A percentile compares a stretch with the other conserved stretches of the same genome.
phyloP scores from a whole-genome alignment of 2,329 filamentous ascomycete genomes.

The Podosphaera leucotricha region DNA sequence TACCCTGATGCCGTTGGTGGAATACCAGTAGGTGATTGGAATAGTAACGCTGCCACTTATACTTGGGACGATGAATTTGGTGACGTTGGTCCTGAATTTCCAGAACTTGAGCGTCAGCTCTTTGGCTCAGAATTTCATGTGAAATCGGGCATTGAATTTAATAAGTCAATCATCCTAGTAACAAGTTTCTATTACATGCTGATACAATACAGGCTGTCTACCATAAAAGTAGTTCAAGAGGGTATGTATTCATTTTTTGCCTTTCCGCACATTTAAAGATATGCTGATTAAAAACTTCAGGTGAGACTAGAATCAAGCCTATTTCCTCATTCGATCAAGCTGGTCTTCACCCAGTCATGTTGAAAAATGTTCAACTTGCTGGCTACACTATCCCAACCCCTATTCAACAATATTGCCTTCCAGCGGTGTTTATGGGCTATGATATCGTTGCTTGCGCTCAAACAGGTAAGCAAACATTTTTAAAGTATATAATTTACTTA shows the following conservation, averaged over 20 bases:
- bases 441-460: slow-evolving; percentile 82
- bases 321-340: slow-evolving; percentile 43
- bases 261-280: not conserved
- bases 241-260: not conserved
- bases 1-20: slow-evolving; percentile 6
- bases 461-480: slow-evolving; percentile 39
- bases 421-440: slow-evolving; percentile 49
- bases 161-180: slow-evolving; percentile 24
- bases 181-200: not conserved
- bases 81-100: slow-evolving; percentile 52
- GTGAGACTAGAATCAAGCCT: slow-evolving; percentile 26
- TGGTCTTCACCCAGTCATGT: slow-evolving; percentile 65
- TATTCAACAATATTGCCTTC: slow-evolving; percentile 68
- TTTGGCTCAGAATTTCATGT: slow-evolving; percentile 35
- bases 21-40: slow-evolving; percentile 10
- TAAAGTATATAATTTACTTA: not conserved
- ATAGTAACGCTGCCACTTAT: slow-evolving; percentile 27
- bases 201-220: slow-evolving; percentile 1
- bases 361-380: slow-evolving; percentile 51
- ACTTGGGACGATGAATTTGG: slow-evolving; percentile 71
- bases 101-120: slow-evolving; percentile 49
- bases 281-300: slow-evolving; percentile 18
- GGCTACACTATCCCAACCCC: slow-evolving; percentile 56
- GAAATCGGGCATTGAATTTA: slow-evolving; percentile 36
- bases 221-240: slow-evolving; percentile 1